Conservation (phyloP, 352 stramenopile genomes). For the Phytopythium helicoides region DNA sequence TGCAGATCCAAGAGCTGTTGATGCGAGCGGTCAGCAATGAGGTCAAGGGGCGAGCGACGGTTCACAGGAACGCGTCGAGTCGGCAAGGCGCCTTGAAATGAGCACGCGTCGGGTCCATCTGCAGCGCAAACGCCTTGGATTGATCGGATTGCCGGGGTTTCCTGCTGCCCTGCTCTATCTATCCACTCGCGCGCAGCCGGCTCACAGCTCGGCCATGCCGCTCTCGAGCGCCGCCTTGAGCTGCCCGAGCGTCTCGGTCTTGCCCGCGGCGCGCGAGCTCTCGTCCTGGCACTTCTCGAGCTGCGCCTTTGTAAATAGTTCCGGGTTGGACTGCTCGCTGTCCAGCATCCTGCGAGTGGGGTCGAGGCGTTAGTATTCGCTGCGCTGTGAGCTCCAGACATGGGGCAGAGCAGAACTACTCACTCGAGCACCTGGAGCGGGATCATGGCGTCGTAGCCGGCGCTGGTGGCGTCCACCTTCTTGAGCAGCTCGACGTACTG, state of each 20-base stretch:
- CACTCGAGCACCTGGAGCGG: slow-evolving; percentile 60
- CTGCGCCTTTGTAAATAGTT: slow-evolving; percentile 65
- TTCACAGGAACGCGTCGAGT: not conserved
- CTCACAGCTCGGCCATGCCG: slow-evolving; percentile 24
- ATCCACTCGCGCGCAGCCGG: too few relatives aligned
- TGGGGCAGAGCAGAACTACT: too few relatives aligned
- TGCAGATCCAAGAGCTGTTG: too few relatives aligned
- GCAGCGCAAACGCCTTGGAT: too few relatives aligned
- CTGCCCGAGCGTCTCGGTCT: slow-evolving; percentile 51
- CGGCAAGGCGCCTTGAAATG: not conserved
- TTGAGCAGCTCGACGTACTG: slow-evolving; percentile 63
- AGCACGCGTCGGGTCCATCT: too few relatives aligned
- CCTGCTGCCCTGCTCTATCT: not conserved
- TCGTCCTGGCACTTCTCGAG: slow-evolving; percentile 63
- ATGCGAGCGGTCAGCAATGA: not conserved
- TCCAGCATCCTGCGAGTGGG: slow-evolving; percentile 41
- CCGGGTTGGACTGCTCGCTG: slow-evolving; percentile 52
- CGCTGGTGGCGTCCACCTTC: slow-evolving; percentile 34
- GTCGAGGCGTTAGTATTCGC: slow-evolving; percentile 4
- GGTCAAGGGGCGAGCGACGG: not conserved
- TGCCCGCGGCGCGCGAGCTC: slow-evolving; percentile 37
- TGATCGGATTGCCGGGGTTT: not conserved
- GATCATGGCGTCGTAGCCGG: slow-evolving; percentile 55
- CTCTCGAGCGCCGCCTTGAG: slow-evolving; percentile 49
- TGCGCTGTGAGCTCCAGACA: too few relatives aligned